Evolutionary conservation across 257 asterid species (phyloP).

Genomic region (Solanum virginianum): DNA sequence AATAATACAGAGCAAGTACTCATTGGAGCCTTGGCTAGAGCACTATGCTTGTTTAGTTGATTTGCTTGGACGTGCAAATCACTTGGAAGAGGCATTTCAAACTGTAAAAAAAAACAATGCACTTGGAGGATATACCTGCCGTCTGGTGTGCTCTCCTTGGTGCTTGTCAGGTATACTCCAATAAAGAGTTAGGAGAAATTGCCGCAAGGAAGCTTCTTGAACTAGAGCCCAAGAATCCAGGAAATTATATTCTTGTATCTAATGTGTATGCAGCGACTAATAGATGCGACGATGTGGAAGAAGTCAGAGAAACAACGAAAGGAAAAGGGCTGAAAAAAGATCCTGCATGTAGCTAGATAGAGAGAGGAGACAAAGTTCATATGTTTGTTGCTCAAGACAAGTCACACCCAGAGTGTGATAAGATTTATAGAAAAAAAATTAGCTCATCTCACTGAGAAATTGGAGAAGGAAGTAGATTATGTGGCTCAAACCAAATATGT

Average conservation of each 20-base stretch:
- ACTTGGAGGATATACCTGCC: slow-evolving; percentile 39
- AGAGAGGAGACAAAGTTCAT: slow-evolving; percentile 50
- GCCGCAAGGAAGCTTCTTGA: slow-evolving; percentile 70
- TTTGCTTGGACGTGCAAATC: slow-evolving; percentile 79
- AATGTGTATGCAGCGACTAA: slow-evolving; percentile 50
- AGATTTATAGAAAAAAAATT: slow-evolving; percentile 40
- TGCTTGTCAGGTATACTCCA: slow-evolving; percentile 56
- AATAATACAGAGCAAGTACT: slow-evolving; percentile 35
- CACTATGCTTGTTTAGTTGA: slow-evolving; percentile 79
- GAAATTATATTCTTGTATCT: slow-evolving; percentile 65
- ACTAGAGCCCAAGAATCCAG: slow-evolving; percentile 61
- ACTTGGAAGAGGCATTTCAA: slow-evolving; percentile 52
- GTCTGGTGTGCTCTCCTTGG: slow-evolving; percentile 73
- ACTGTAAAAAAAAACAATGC: slow-evolving; percentile 39
- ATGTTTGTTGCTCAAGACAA: slow-evolving; percentile 47
- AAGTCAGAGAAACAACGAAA: slow-evolving; percentile 50
- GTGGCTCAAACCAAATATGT: slow-evolving; percentile 50
- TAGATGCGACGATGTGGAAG: slow-evolving; percentile 74
- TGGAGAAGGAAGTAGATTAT: slow-evolving; percentile 52
- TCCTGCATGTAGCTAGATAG: too few species aligned
- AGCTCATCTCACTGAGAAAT: slow-evolving; percentile 29
- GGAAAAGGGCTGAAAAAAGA: slow-evolving; percentile 56
- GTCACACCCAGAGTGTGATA: slow-evolving; percentile 47
- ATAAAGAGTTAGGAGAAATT: slow-evolving; percentile 56
- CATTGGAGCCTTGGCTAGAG: slow-evolving; percentile 77